Conservation (phyloP, 2,329 filamentous ascomycete genomes). For the Trichoderma lentiforme region DNA sequence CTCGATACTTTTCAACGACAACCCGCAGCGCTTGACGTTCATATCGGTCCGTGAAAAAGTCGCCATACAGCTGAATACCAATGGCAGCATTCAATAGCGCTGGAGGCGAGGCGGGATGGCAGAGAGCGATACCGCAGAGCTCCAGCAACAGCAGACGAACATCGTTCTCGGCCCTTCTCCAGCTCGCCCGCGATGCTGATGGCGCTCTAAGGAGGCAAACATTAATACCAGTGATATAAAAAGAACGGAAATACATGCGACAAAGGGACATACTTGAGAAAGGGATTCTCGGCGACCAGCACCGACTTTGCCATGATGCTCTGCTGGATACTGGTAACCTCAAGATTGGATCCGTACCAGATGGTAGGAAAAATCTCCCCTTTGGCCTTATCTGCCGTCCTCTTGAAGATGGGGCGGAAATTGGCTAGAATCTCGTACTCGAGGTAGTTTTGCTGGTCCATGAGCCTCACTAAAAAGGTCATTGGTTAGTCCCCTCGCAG, state of each 20-base stretch:
- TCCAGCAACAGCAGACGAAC: slow-evolving; percentile 38
- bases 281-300: slow-evolving; percentile 39
- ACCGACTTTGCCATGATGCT: slow-evolving; percentile 40
- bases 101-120: slow-evolving; percentile 37
- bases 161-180: slow-evolving; percentile 38
- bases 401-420: slow-evolving; percentile 35
- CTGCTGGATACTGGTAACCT: slow-evolving; percentile 41
- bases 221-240: background rate
- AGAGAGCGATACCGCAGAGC: slow-evolving; percentile 40
- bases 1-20: slow-evolving; percentile 44
- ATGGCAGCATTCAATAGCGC: slow-evolving; percentile 39
- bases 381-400: slow-evolving; percentile 33
- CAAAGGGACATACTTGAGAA: slow-evolving; percentile 30
- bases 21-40: slow-evolving; percentile 37
- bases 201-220: slow-evolving; percentile 22
- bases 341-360: slow-evolving; percentile 39
- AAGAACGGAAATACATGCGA: background rate
- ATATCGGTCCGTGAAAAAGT: slow-evolving; percentile 41
- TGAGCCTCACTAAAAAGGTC: slow-evolving; percentile 31
- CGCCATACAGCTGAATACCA: slow-evolving; percentile 41
- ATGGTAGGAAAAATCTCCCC: slow-evolving; percentile 41
- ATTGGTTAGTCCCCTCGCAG: background rate
- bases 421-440: slow-evolving; percentile 33
- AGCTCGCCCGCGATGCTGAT: slow-evolving; percentile 29
- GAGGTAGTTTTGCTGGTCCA: slow-evolving; percentile 35